These are phyloP conservation scores for Leccinellum luteum DNA, from an alignment of 768 basidiomycete species.

Conservation along the genomic window DNA sequence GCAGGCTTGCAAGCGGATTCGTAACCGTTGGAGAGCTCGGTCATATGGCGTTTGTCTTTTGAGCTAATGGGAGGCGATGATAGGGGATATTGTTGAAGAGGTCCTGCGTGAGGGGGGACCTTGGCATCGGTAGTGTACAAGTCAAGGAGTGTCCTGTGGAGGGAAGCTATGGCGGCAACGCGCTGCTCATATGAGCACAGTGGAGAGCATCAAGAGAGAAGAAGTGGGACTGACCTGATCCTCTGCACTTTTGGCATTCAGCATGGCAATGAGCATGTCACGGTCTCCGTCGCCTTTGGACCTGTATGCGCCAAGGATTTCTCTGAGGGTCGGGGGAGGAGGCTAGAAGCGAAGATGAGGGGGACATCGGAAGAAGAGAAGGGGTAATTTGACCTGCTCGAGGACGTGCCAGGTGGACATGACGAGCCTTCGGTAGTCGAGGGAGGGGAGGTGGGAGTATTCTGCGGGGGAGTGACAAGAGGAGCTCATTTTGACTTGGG, in stretches of 20 bases:
- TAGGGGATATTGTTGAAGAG: slow-evolving; percentile 36
- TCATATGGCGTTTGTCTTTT: slow-evolving; percentile 20
- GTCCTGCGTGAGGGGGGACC: slow-evolving; percentile 29
- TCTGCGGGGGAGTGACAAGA: slow-evolving; percentile 20
- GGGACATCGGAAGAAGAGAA: not conserved
- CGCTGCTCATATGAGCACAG: slow-evolving; percentile 44
- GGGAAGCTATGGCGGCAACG: slow-evolving; percentile 62
- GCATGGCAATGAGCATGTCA: slow-evolving; percentile 86
- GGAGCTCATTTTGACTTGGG: slow-evolving; percentile 27
- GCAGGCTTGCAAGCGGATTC: slow-evolving; percentile 11
- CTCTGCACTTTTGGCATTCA: slow-evolving; percentile 90
- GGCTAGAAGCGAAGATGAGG: slow-evolving; percentile 39
- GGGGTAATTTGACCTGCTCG: slow-evolving; percentile 39
- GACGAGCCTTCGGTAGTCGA: slow-evolving; percentile 35
- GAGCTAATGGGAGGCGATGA: slow-evolving; percentile 32
- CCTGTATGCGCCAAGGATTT: slow-evolving; percentile 84
- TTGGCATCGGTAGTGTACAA: slow-evolving; percentile 35
- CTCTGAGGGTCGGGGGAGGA: slow-evolving; percentile 78
- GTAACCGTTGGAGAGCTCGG: slow-evolving; percentile 17
- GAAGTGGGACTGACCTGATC: slow-evolving; percentile 65
- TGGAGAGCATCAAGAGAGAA: slow-evolving; percentile 2
- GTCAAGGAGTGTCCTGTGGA: slow-evolving; percentile 73
- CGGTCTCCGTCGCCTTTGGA: slow-evolving; percentile 88
- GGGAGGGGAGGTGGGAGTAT: slow-evolving; percentile 12
- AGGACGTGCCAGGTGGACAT: slow-evolving; percentile 45